Percentiles rank a stretch among this genome's conserved stretches.
Evolutionary conservation across 2,329 filamentous ascomycete genomes (phyloP).

Genomic region (Uncinocarpus reesii): DNA sequence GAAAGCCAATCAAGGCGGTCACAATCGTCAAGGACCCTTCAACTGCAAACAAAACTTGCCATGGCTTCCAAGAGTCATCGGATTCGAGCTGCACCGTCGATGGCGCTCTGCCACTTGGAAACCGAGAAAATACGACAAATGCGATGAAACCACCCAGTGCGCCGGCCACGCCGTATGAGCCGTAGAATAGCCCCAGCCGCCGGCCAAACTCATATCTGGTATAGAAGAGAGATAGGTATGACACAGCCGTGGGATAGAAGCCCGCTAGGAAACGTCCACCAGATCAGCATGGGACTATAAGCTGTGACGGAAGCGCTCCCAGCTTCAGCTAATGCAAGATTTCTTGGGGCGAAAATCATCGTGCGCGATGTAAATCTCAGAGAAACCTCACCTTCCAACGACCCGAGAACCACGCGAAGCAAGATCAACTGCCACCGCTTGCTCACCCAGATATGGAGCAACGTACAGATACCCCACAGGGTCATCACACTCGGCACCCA

Average conservation of each 20-base stretch:
- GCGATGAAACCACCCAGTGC: conserved; percentile 48
- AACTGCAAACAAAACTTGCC: conserved; percentile 43
- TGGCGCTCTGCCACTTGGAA: conserved; percentile 14
- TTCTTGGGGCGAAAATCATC: neutral
- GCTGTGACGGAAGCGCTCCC: too few species aligned
- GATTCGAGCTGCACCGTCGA: conserved; percentile 27
- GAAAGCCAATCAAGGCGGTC: conserved; percentile 39
- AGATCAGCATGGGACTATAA: conserved; percentile 17
- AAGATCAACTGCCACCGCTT: conserved; percentile 40
- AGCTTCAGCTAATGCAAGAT: neutral
- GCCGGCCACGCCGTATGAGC: conserved; percentile 47
- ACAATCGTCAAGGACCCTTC: conserved; percentile 41
- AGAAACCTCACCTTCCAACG: conserved; percentile 33
- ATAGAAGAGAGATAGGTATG: conserved; percentile 51
- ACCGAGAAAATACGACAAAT: conserved; percentile 39
- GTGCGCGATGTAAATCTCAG: conserved; percentile 14
- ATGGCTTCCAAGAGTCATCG: conserved; percentile 34
- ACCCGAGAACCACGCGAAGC: conserved; percentile 39
- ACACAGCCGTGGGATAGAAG: conserved; percentile 50
- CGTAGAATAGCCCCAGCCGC: conserved; percentile 47
- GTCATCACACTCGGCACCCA: conserved; percentile 52
- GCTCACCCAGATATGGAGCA: conserved; percentile 39
- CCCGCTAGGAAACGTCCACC: conserved; percentile 33
- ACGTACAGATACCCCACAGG: conserved; percentile 43
- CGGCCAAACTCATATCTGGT: conserved; percentile 48